Percentiles rank a stretch among this genome's conserved stretches.
Conservation (phyloP, 1,139 yeast genomes). For the Candida smagusa region DNA sequence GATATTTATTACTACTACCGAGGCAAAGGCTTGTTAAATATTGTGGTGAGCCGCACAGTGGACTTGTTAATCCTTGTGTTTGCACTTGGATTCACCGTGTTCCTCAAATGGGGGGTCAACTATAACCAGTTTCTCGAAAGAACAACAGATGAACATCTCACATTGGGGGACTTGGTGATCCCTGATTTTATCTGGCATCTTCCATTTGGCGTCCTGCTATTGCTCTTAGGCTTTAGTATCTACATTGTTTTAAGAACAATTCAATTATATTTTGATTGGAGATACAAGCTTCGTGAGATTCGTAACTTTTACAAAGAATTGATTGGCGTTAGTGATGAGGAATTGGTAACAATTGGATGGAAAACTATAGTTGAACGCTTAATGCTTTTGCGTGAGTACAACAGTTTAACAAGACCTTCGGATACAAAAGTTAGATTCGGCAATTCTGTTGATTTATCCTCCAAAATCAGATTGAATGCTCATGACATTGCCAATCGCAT, state of each 20-base stretch:
- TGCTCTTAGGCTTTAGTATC: conserved; percentile 59
- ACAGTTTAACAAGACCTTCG: conserved; percentile 58
- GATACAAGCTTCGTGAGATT: conserved; percentile 58
- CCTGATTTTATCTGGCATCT: conserved; percentile 56
- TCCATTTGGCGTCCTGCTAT: conserved; percentile 52
- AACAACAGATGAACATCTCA: conserved; percentile 17
- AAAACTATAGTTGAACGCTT: conserved; percentile 78
- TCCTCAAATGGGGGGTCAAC: conserved; percentile 80
- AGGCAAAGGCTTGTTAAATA: conserved; percentile 82
- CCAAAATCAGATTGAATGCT: conserved; percentile 78
- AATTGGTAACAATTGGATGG: conserved; percentile 93
- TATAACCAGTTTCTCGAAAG: conserved; percentile 35
- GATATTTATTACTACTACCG: conserved; percentile 82
- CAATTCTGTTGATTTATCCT: conserved; percentile 47
- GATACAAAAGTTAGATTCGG: conserved; percentile 5
- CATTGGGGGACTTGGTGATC: conserved; percentile 48
- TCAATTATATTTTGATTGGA: conserved; percentile 54
- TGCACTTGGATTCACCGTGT: conserved; percentile 74
- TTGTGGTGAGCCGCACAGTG: conserved; percentile 58
- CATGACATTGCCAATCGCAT: conserved; percentile 94
- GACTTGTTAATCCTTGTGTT: conserved; percentile 75
- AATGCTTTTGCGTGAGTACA: conserved; percentile 72
- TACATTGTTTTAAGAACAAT: conserved; percentile 56
- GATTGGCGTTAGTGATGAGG: conserved; percentile 66
- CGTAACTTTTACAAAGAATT: conserved; percentile 64